Conservation (phyloP, 257 asterid genomes). For the Scutellaria galericulata region DNA sequence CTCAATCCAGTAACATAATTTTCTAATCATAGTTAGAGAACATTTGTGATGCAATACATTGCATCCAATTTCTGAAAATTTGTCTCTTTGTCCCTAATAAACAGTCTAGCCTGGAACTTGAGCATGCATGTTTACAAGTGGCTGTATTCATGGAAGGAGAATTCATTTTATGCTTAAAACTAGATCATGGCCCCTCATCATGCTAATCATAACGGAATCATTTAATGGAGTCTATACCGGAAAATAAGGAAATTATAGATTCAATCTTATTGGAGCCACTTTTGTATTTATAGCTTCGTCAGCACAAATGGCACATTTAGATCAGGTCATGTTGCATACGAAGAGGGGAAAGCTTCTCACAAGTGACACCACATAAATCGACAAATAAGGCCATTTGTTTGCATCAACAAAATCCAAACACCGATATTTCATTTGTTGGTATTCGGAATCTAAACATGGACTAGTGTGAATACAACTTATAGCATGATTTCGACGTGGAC, state of each 20-base stretch:
- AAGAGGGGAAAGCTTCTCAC: too few species aligned
- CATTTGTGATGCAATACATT: too few species aligned
- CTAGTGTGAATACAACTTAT: neutral
- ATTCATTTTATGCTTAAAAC: neutral
- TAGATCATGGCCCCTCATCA: neutral
- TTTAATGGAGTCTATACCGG: neutral
- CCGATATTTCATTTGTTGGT: slow-evolving; percentile 9
- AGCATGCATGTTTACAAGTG: too few species aligned
- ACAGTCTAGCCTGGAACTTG: neutral
- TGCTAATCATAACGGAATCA: neutral
- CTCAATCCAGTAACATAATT: too few species aligned
- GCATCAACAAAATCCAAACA: slow-evolving; percentile 13
- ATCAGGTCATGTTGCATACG: neutral
- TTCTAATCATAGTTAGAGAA: too few species aligned
- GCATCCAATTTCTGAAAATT: too few species aligned
- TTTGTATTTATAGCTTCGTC: slow-evolving; percentile 12
- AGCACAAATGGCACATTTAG: neutral
- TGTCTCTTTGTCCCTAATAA: slow-evolving; percentile 5
- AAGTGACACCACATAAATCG: slow-evolving; percentile 1
- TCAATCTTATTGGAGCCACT: neutral
- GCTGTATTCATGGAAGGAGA: neutral
- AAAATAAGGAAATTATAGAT: neutral
- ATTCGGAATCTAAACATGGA: neutral
- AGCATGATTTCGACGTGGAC: slow-evolving; percentile 29
- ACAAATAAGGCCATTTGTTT: neutral